Conservation (phyloP, 2,329 filamentous ascomycete species). For the Phoma sp. region DNA sequence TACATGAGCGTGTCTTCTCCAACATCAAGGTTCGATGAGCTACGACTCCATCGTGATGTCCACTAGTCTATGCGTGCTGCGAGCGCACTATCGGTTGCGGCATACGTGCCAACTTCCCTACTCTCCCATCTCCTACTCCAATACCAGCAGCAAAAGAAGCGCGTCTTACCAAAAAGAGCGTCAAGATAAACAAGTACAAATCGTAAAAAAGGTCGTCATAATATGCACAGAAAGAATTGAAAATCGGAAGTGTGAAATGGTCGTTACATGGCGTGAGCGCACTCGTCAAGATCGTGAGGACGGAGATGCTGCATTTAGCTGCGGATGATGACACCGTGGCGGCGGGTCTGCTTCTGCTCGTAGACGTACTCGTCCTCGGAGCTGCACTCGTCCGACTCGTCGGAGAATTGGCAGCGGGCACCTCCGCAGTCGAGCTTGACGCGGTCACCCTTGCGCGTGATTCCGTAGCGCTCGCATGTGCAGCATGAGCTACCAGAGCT, state of each 20-base stretch:
- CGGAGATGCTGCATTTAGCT: constrained; percentile 22
- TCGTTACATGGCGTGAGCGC: constrained; percentile 12
- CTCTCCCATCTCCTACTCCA: constrained; percentile 12
- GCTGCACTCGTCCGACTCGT: constrained; percentile 72
- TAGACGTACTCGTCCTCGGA: constrained; percentile 68
- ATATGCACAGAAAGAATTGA: constrained; percentile 38
- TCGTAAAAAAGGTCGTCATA: constrained; percentile 29
- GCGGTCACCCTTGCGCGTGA: constrained; percentile 89
- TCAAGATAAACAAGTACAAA: constrained; percentile 15
- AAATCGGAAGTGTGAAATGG: constrained; percentile 17
- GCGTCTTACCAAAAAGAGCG: constrained; percentile 17
- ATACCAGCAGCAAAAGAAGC: constrained; percentile 19
- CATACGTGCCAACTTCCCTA: constrained; percentile 15
- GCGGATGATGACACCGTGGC: constrained; percentile 55
- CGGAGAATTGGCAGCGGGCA: constrained; percentile 80
- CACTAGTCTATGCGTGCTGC: constrained; percentile 10
- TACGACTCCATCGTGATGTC: constrained; percentile 13
- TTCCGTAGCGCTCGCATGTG: constrained; percentile 95
- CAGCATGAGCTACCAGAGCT: constrained; percentile 65
- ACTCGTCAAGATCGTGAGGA: not conserved
- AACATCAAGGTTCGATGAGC: constrained; percentile 15
- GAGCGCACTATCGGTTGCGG: constrained; percentile 1
- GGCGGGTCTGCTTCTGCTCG: constrained; percentile 56
- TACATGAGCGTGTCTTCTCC: constrained; percentile 25
- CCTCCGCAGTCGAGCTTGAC: constrained; percentile 97